Evolutionary conservation across 805 yeast species (phyloP), one percentile per base, ranked within the genome.

Genomic region (Zygosaccharomyces kombuchaensis): DNA sequence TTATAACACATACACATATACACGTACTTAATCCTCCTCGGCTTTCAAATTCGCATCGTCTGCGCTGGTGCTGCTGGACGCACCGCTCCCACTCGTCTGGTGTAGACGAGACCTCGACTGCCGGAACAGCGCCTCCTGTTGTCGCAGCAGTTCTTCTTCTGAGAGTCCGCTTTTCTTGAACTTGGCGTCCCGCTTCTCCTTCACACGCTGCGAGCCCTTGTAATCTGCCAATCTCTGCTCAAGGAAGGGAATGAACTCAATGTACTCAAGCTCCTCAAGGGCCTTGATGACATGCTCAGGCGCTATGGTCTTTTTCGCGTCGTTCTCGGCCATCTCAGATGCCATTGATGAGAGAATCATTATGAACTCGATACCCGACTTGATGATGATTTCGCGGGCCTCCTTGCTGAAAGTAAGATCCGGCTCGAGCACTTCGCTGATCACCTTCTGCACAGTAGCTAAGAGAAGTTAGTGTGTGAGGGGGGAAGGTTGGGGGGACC

Each of bases 241-340:
- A 36, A 93, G 78, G 22, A 87, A 83, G 29, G 84, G 90, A 42
- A 93, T 74, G 64, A 91, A 93, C 48, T 87, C 89, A 23, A 75
- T 76, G 65, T 88, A 93, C 22, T 96, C 99, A 45, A 93, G 73
- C 58, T 86, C 96, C 50, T 79, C 82, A 36, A 93, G 70, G 0
- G 98, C 97, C 59, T 83, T 85, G 52, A 91, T 76, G 31, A 93
- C 97, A 63, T 93, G 99, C 63, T 93, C 99, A 1, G 96, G 84
- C 0, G 96, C 95, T 36, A 93, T 93, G 2, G 99, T 93, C 67
- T 93, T 93, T 66, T 93, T 93, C 44, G 95, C 81, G 63, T 93
- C 99, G 57, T 84, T 85, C 57, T 93, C 98, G 1, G 98, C 98
- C 54, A 93, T 89, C 51, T 93, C 98, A 58, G 91, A 90, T 45